Percentiles rank a stretch among this genome's conserved stretches.
phyloP scores from a whole-genome alignment of 2,329 filamentous ascomycete genomes.

The Didymella exigua region DNA sequence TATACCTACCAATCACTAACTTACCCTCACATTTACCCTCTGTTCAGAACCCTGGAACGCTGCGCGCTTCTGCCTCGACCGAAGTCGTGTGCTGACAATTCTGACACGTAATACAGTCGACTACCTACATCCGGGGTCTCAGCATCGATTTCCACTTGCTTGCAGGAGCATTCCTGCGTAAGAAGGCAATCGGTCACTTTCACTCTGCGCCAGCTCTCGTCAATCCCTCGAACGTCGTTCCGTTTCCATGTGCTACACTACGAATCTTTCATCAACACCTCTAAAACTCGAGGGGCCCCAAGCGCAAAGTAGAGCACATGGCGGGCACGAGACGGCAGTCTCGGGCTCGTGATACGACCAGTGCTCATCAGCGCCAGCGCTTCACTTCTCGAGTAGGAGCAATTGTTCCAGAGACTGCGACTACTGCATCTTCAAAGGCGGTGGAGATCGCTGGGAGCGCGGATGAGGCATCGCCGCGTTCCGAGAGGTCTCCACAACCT shows the following conservation, averaged over 20 bases:
- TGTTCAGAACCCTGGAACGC: slow-evolving; percentile 3
- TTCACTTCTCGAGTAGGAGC: slow-evolving; percentile 16
- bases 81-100: slow-evolving; percentile 1
- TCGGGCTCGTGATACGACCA: slow-evolving; percentile 27
- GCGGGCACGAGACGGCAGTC: slow-evolving; percentile 30
- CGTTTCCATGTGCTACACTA: slow-evolving; percentile 13
- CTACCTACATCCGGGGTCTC: neutral
- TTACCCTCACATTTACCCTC: slow-evolving; percentile 3
- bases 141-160: neutral
- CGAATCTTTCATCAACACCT: neutral
- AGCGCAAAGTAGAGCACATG: slow-evolving; percentile 21
- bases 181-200: neutral
- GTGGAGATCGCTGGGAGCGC: slow-evolving; percentile 17
- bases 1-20: slow-evolving; percentile 11
- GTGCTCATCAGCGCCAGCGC: slow-evolving; percentile 18
- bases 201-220: neutral
- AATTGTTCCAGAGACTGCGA: slow-evolving; percentile 10
- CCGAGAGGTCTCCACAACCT: slow-evolving; percentile 1
- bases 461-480: slow-evolving; percentile 18
- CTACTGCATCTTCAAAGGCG: slow-evolving; percentile 1
- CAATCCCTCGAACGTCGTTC: slow-evolving; percentile 2
- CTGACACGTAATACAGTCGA: slow-evolving; percentile 1
- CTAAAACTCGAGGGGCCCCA: neutral
- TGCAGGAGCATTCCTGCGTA: neutral
- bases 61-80: neutral